These are phyloP conservation scores for Phenoliferia sp. DNA, from an alignment of 1,284 basidiomycete species.

Conservation along the genomic window DNA sequence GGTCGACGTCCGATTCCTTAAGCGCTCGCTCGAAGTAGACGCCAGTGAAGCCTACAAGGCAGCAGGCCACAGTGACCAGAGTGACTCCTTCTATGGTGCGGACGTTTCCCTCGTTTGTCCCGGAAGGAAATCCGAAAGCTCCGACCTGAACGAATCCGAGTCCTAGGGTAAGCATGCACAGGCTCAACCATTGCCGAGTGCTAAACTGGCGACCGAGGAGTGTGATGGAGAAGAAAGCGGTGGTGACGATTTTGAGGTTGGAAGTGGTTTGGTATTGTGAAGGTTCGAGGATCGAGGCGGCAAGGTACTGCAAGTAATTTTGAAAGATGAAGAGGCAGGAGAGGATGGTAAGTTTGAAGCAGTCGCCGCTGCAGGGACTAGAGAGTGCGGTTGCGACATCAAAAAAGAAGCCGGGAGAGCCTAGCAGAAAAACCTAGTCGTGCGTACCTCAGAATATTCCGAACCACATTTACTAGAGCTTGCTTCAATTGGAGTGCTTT, in stretches of 20 bases:
- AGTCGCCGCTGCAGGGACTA: constrained; percentile 81
- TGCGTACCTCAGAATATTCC: constrained; percentile 40
- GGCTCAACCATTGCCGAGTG: constrained; percentile 72
- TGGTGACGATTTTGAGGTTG: constrained; percentile 43
- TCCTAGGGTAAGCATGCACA: constrained; percentile 79
- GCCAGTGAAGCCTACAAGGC: constrained; percentile 92
- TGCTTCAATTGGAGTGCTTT: too few relatives aligned
- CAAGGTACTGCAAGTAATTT: constrained; percentile 93
- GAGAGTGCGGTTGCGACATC: too few relatives aligned
- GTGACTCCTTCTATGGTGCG: constrained; percentile 67
- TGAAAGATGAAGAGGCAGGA: constrained; percentile 94
- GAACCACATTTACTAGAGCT: neutral
- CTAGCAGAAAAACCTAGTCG: too few relatives aligned
- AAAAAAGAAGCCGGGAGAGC: too few relatives aligned
- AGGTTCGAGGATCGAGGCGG: constrained; percentile 84
- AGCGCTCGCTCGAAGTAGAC: constrained; percentile 98
- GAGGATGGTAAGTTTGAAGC: constrained; percentile 94
- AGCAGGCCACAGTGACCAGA: constrained; percentile 84
- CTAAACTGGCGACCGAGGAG: constrained; percentile 76
- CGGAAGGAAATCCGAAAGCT: constrained; percentile 32
- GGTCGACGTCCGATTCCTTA: constrained; percentile 70
- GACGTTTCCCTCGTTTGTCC: constrained; percentile 23
- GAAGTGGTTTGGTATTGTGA: constrained; percentile 70
- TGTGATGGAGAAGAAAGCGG: constrained; percentile 86
- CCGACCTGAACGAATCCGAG: constrained; percentile 93